phyloP scores from a whole-genome alignment of 331 rosid genomes.

The Quercus tomentella region DNA sequence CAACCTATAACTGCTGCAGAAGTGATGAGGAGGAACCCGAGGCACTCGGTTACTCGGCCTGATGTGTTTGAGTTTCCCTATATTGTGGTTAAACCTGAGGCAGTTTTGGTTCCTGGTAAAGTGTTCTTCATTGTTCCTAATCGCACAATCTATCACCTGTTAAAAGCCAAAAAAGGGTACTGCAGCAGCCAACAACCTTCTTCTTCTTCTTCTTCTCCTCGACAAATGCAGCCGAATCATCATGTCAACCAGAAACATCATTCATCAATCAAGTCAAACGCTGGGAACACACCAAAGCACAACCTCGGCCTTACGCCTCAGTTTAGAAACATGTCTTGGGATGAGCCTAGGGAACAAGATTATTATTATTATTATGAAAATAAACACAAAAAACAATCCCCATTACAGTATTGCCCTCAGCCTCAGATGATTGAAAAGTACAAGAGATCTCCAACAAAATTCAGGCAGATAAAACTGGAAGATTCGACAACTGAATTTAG shows the following conservation, averaged over 20 bases:
- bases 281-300: neutral
- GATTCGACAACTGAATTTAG: neutral
- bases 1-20: conserved; percentile 52
- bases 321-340: neutral
- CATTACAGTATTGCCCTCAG: neutral
- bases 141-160: conserved; percentile 44
- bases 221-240: neutral
- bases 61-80: conserved; percentile 64
- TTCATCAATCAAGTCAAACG: neutral
- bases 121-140: conserved; percentile 63
- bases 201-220: neutral
- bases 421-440: neutral
- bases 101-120: conserved; percentile 49
- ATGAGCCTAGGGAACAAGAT: neutral
- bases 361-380: neutral
- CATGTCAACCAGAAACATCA: neutral
- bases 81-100: conserved; percentile 65
- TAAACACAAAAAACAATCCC: neutral
- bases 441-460: neutral
- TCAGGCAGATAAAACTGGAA: neutral
- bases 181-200: neutral
- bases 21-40: conserved; percentile 52
- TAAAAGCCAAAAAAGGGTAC: conserved; percentile 24
- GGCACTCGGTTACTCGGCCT: conserved; percentile 61
- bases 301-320: neutral